Evolutionary conservation across 2,329 filamentous ascomycete species (phyloP).

Genomic region (Aspergillus amoenus): DNA sequence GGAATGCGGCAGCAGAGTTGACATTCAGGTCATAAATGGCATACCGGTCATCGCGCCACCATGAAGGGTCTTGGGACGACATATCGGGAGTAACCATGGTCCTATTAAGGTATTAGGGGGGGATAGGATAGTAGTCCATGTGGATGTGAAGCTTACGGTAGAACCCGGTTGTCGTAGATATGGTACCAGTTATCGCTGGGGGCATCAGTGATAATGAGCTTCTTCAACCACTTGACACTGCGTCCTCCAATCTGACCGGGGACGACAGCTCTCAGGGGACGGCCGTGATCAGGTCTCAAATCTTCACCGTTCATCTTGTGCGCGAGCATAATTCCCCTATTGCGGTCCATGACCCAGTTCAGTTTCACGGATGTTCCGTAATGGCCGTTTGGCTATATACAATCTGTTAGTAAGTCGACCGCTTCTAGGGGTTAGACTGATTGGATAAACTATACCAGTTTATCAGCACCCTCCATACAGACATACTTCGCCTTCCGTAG

Average conservation of each 20-base stretch:
- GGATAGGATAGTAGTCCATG: neutral
- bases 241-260: conserved; percentile 89
- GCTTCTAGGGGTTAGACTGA: neutral
- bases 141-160: conserved; percentile 55
- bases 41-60: conserved; percentile 87
- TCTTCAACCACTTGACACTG: conserved; percentile 91
- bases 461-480: conserved; percentile 89
- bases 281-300: conserved; percentile 80
- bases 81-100: conserved; percentile 83
- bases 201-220: conserved; percentile 70
- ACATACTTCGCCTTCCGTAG: conserved; percentile 73
- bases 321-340: conserved; percentile 80
- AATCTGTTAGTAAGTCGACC: conserved; percentile 9
- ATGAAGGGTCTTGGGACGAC: conserved; percentile 68
- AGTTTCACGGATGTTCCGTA: conserved; percentile 88
- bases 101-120: conserved; percentile 27
- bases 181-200: conserved; percentile 96
- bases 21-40: conserved; percentile 90
- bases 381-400: conserved; percentile 69
- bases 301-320: conserved; percentile 87
- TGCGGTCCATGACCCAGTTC: conserved; percentile 82
- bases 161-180: conserved; percentile 86
- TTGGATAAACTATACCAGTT: conserved; percentile 51
- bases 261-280: conserved; percentile 77
- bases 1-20: conserved; percentile 79